Evolutionary conservation across 441 rosid species (phyloP).

Genomic region (Brassica hybrid): DNA sequence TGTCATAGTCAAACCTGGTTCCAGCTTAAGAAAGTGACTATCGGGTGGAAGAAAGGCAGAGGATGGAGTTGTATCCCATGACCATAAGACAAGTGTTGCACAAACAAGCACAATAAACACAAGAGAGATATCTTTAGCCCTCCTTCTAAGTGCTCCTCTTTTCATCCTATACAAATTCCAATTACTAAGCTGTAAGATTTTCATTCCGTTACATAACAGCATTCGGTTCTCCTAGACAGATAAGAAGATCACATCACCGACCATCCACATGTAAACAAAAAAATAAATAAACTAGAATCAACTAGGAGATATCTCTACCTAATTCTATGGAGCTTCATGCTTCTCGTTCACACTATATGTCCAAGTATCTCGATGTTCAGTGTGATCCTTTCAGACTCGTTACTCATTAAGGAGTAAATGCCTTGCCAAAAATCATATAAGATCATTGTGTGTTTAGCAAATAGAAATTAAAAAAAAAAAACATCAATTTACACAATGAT

Average conservation of each 20-base stretch:
- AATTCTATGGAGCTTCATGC: constrained; percentile 42
- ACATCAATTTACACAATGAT: neutral
- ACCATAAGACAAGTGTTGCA: constrained; percentile 64
- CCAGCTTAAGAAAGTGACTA: constrained; percentile 51
- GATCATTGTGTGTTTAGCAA: constrained; percentile 26
- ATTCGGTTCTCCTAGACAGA: no score
- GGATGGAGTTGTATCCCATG: constrained; percentile 71
- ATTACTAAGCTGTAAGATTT: neutral
- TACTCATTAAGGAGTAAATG: constrained; percentile 16
- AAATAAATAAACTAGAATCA: constrained; percentile 24
- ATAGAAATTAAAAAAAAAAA: neutral
- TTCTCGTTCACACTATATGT: constrained; percentile 35
- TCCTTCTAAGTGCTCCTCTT: constrained; percentile 57
- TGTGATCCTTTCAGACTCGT: constrained; percentile 30
- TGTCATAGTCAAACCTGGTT: constrained; percentile 54
- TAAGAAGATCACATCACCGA: constrained; percentile 22
- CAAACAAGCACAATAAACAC: constrained; percentile 64
- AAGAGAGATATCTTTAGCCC: constrained; percentile 62
- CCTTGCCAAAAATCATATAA: constrained; percentile 36
- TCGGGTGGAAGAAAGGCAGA: constrained; percentile 61
- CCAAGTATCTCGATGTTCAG: constrained; percentile 28
- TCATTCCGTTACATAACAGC: constrained; percentile 15
- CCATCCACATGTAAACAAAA: constrained; percentile 8
- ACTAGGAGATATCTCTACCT: constrained; percentile 40
- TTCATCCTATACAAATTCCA: constrained; percentile 62